Base-by-base conservation (phyloP, 306 rosid genomes). In the Potentilla sterilis region DNA sequence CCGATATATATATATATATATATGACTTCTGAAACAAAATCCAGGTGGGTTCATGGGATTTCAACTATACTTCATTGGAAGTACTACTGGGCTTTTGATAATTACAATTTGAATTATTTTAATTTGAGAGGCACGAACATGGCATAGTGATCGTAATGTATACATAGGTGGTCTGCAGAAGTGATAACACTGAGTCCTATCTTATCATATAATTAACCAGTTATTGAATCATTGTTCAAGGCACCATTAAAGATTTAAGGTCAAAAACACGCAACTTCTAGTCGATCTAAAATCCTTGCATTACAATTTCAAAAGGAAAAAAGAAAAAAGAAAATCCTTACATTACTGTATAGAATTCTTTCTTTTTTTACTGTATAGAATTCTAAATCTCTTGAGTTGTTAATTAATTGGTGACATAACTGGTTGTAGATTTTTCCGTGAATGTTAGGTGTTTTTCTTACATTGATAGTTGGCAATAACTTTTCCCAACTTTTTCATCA, bases 251-350 rank as follows among this genome's bases (percentile, higher is more conserved):
- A 55, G 34, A 19, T 16, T 14, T 22, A 77, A 6, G 51, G 24
- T 67, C 65, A 68, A 18, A 38, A 40, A 48, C 61, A n/a, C 72
- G 59, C 69, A 77, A 77, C 80, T 52, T 48, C 54, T 48, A 48
- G 54, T 14, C 19, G n/a, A 48, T 15, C 54, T 48, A 15, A 19
- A 48, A 15, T 48, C 54, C 19, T 4, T 15, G 15, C 19, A 48
- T 14, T 48, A 48, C 28, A 28, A 28, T 28, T 28, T 28, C 28
- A 28, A 28, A 28, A 28, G 28, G 28, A 28, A 28, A 28, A 28
- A 28, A 28, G 28, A 28, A 28, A 1, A 37, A 37, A n/a, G n/a
- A n/a, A 5, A 37, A 37, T 37, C 40, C 40, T 3, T 47, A 47
- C 18, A 12, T 47, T 13, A 47, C 52, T 13, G 52, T 5, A 47